phyloP scores from a whole-genome alignment of 805 yeast genomes.

The Candida vaughaniae region DNA sequence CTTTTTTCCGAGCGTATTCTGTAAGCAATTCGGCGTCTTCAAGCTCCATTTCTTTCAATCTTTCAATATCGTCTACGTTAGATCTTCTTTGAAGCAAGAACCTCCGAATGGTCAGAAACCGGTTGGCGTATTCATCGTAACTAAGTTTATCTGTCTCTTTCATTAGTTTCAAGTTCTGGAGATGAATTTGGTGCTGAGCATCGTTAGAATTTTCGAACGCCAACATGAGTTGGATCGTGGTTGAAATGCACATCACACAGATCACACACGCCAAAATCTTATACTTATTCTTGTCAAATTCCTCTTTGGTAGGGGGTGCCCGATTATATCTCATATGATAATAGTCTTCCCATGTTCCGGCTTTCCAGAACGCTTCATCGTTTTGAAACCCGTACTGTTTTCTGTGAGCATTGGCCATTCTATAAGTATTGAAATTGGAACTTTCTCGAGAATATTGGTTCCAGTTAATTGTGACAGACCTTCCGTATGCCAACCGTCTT shows the following conservation, averaged over 20 bases:
- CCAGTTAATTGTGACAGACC: constrained; percentile 28
- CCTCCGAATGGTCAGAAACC: constrained; percentile 31
- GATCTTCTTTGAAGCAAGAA: constrained; percentile 35
- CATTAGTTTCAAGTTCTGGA: constrained; percentile 28
- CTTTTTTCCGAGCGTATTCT: constrained; percentile 31
- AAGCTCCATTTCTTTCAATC: constrained; percentile 15
- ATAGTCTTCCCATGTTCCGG: constrained; percentile 66
- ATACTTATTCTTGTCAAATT: constrained; percentile 43
- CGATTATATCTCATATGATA: constrained; percentile 42
- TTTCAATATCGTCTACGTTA: constrained; percentile 19
- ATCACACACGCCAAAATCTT: constrained; percentile 37
- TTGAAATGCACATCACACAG: constrained; percentile 28
- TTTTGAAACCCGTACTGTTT: constrained; percentile 26
- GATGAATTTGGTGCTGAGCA: constrained; percentile 21
- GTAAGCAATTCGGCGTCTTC: constrained; percentile 31
- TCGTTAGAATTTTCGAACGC: constrained; percentile 37
- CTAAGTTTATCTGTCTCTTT: constrained; percentile 22
- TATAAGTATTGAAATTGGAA: constrained; percentile 29
- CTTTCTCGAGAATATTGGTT: constrained; percentile 10
- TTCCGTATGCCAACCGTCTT: constrained; percentile 28
- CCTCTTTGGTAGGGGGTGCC: constrained; percentile 39
- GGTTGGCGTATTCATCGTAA: constrained; percentile 23
- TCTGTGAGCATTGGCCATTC: constrained; percentile 41
- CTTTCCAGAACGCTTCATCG: constrained; percentile 54
- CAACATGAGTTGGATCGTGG: constrained; percentile 34